Conservation (phyloP, 2,329 filamentous ascomycete genomes). For the Aspergillus chevalieri region DNA sequence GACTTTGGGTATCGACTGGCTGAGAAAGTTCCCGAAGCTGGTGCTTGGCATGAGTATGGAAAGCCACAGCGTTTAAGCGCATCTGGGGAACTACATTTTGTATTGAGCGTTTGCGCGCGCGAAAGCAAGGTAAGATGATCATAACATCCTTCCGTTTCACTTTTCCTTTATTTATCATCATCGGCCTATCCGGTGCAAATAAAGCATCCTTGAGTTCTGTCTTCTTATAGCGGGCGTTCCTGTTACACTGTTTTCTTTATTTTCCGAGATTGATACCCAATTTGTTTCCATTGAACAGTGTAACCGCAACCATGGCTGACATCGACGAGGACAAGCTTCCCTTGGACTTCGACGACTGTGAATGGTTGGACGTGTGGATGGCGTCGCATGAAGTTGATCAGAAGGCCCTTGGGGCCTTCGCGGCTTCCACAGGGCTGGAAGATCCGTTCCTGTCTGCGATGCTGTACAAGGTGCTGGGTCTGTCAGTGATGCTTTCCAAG, state of each 20-base stretch:
- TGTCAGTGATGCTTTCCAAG: constrained; percentile 80
- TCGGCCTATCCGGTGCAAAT: neutral
- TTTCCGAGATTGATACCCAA: neutral
- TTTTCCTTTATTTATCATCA: neutral
- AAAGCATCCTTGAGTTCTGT: neutral
- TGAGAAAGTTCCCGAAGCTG: neutral
- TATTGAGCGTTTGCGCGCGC: constrained; percentile 20
- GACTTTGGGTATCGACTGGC: neutral
- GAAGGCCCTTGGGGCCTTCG: constrained; percentile 88
- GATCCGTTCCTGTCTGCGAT: constrained; percentile 69
- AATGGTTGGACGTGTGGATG: constrained; percentile 54
- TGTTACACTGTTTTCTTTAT: neutral
- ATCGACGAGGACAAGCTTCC: constrained; percentile 6
- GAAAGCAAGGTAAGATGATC: constrained; percentile 21
- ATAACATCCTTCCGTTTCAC: neutral
- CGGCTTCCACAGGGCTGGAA: constrained; percentile 68
- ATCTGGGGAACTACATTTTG: constrained; percentile 2
- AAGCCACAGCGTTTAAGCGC: constrained; percentile 20
- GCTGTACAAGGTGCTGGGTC: constrained; percentile 83
- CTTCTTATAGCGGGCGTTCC: neutral
- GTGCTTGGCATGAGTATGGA: constrained; percentile 25
- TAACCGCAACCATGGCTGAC: constrained; percentile 22
- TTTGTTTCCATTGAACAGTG: constrained; percentile 6
- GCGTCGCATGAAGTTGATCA: constrained; percentile 96
- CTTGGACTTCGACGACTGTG: constrained; percentile 26